Evolutionary conservation across 1,284 basidiomycete species (phyloP).

Genomic region (Pyrrhoderma lamaoense): DNA sequence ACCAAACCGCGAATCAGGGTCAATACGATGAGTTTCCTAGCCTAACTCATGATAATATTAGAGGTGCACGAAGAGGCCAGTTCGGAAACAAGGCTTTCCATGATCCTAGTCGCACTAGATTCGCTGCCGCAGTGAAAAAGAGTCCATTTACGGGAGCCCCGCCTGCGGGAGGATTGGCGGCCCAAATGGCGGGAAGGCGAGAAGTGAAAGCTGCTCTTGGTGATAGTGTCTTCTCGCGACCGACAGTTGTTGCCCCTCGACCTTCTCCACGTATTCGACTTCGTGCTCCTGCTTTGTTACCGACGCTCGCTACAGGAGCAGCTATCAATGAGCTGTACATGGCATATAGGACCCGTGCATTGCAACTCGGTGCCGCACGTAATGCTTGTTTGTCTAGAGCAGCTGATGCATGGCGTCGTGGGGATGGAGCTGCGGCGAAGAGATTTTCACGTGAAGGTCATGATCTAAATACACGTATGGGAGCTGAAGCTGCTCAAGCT

Average conservation of each 20-base stretch:
- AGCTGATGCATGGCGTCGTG: slow-evolving; percentile 89
- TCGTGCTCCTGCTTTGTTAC: slow-evolving; percentile 75
- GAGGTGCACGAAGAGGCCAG: slow-evolving; percentile 31
- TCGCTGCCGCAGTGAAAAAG: slow-evolving; percentile 77
- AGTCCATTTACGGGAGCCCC: slow-evolving; percentile 14
- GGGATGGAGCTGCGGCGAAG: slow-evolving; percentile 92
- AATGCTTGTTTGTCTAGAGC: slow-evolving; percentile 94
- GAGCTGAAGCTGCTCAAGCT: slow-evolving; percentile 72
- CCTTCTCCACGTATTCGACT: slow-evolving; percentile 79
- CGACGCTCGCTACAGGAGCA: slow-evolving; percentile 82
- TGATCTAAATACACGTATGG: slow-evolving; percentile 86
- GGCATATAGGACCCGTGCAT: slow-evolving; percentile 75
- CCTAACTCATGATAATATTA: slow-evolving; percentile 44
- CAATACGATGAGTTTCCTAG: slow-evolving; percentile 84
- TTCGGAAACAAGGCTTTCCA: slow-evolving; percentile 34
- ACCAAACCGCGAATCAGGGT: slow-evolving; percentile 32
- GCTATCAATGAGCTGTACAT: slow-evolving; percentile 78
- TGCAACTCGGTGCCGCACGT: slow-evolving; percentile 87
- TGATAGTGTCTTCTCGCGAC: slow-evolving; percentile 56
- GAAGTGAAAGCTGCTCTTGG: slow-evolving; percentile 50
- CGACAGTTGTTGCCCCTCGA: slow-evolving; percentile 72
- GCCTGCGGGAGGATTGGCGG: slow-evolving; percentile 12
- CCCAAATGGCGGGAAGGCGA: slow-evolving; percentile 23
- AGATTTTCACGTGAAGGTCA: slow-evolving; percentile 91
- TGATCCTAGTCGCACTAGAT: slow-evolving; percentile 79